Conservation (phyloP, 495 filamentous ascomycete species). For the Lophiostoma macrostomum region DNA sequence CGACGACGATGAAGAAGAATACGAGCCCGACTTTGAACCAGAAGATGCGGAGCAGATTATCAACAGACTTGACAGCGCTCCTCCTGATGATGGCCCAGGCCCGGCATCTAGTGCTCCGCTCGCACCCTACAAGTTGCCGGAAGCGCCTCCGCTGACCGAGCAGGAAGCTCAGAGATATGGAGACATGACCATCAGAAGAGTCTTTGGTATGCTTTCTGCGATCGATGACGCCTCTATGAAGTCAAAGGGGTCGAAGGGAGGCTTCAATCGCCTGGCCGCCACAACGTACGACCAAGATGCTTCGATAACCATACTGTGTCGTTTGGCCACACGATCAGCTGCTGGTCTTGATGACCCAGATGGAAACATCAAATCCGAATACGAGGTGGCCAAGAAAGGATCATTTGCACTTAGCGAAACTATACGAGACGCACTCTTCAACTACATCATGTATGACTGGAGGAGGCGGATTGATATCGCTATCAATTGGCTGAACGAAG, state of each 20-base stretch:
- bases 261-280: constrained; percentile 79
- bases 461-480: constrained; percentile 79
- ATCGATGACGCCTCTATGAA: constrained; percentile 63
- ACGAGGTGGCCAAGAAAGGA: constrained; percentile 9
- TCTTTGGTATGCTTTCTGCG: constrained; percentile 71
- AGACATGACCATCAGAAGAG: constrained; percentile 64
- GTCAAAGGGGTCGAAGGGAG: constrained; percentile 47
- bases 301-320: constrained; percentile 83
- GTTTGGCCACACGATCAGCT: constrained; percentile 77
- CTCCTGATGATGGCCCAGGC: constrained; percentile 49
- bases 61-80: constrained; percentile 65
- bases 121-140: constrained; percentile 71
- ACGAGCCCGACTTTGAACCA: constrained; percentile 78
- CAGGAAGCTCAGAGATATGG: constrained; percentile 66
- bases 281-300: constrained; percentile 83
- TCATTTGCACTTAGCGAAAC: constrained; percentile 53
- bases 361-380: constrained; percentile 51
- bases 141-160: constrained; percentile 68
- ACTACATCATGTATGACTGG: constrained; percentile 87
- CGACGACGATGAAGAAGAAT: constrained; percentile 86
- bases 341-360: constrained; percentile 58
- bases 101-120: constrained; percentile 55
- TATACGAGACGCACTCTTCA: constrained; percentile 76
- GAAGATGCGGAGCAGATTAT: constrained; percentile 70
- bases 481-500: constrained; percentile 89